Evolutionary conservation across 2,329 filamentous ascomycete species (phyloP), one percentile per base, ranked within the genome.

Genomic region (Fonsecaea pedrosoi): DNA sequence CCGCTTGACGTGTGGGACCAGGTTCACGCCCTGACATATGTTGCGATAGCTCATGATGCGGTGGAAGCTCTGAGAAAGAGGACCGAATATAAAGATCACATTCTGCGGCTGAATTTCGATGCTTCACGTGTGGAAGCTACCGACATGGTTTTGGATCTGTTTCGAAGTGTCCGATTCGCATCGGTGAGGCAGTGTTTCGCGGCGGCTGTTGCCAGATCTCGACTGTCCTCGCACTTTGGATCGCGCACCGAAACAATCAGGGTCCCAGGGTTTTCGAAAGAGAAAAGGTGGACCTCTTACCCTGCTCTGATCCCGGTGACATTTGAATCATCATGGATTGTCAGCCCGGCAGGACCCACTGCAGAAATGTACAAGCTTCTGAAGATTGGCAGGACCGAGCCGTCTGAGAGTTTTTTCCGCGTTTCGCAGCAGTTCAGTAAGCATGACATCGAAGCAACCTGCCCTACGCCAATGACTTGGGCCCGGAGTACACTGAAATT

Each of bases 401-500:
- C 25, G 25, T 21, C 48, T 25, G 18, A 53, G 48, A 53, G 48
- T 8, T 53, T 53, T 21, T n/a, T 53, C 10, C 48, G 48, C 48
- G 48, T 53, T 53, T 53, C 48, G 4, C 48, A 53, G n/a, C 48
- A 53, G 48, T 30, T n/a, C 48, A 21, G 4, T 53, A 53, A 53
- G 48, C 48, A 53, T 18, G 48, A 53, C 9, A 53, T 21, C 1
- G 13, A 53, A 53, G 48, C 15, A n/a, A 53, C 48, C 15, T 21
- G 18, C 48, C 18, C 48, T 21, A 21, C 13, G 18, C 48, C 10
- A 53, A 8, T 53, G 48, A 25, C 25, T 21, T 8, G 48, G 48
- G 10, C 48, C 13, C 15, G 1, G 18, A 12, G 13, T 12, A 53
- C 48, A 3, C 48, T 12, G 48, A 21, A 53, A 21, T 4, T 30